Evolutionary conservation across 2,329 filamentous ascomycete genomes (phyloP).

Genomic region (Pseudopyricularia javanii): DNA sequence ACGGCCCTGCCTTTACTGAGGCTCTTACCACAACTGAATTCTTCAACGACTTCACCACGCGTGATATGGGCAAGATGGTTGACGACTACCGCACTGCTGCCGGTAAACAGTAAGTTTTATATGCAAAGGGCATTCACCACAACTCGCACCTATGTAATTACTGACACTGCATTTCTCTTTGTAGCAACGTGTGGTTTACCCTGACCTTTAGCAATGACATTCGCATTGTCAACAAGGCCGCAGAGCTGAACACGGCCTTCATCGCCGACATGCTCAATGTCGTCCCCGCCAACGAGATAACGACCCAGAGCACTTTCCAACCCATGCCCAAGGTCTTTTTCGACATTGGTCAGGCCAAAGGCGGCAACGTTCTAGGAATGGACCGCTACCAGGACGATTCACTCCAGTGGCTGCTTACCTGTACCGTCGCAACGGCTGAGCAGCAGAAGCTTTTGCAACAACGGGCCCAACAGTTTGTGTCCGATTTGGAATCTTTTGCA

Average conservation of each 20-base stretch:
- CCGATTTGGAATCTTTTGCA: conserved; percentile 13
- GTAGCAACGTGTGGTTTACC: conserved; percentile 8
- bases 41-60: conserved; percentile 18
- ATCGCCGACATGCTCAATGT: conserved; percentile 18
- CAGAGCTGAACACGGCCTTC: conserved; percentile 24
- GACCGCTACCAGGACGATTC: conserved; percentile 17
- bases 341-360: conserved; percentile 19
- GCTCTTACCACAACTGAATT: conserved; percentile 4
- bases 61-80: not conserved
- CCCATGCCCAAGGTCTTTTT: conserved; percentile 18
- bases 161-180: conserved; percentile 5
- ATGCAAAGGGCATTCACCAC: not conserved
- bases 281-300: conserved; percentile 16
- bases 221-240: conserved; percentile 17
- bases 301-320: conserved; percentile 20
- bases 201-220: conserved; percentile 18
- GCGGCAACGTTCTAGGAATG: conserved; percentile 27
- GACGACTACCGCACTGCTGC: conserved; percentile 1
- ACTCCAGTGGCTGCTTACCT: conserved; percentile 15
- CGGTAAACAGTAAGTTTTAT: not conserved
- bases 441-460: conserved; percentile 14
- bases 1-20: not conserved
- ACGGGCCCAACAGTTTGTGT: conserved; percentile 18
- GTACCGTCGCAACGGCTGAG: conserved; percentile 16
- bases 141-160: not conserved